phyloP scores from a whole-genome alignment of 768 basidiomycete species.

The Calocera viscosa region DNA sequence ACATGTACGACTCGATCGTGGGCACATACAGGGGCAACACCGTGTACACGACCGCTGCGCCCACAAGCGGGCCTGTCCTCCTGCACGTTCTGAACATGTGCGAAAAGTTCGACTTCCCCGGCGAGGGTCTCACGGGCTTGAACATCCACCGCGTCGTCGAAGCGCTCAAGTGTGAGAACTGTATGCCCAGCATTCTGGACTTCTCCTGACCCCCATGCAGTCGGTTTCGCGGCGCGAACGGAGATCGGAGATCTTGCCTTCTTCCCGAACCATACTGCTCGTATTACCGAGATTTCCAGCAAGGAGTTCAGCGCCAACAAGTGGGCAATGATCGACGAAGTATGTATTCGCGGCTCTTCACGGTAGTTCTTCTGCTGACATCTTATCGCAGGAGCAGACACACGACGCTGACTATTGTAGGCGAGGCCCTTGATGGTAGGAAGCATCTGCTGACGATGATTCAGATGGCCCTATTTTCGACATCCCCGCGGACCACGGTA shows the following conservation, averaged over 20 bases:
- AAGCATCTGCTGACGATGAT: constrained; percentile 60
- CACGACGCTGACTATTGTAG: constrained; percentile 11
- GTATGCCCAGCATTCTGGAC: background rate
- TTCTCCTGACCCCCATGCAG: constrained; percentile 22
- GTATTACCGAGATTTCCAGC: constrained; percentile 52
- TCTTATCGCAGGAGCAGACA: constrained; percentile 5
- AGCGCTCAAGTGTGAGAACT: constrained; percentile 58
- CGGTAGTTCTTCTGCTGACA: constrained; percentile 33
- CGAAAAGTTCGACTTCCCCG: constrained; percentile 51
- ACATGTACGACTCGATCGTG: constrained; percentile 57
- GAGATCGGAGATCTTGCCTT: constrained; percentile 70
- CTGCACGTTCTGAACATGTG: constrained; percentile 84
- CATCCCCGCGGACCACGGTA: constrained; percentile 71
- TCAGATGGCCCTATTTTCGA: constrained; percentile 80
- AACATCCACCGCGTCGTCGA: constrained; percentile 75
- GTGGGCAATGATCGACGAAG: constrained; percentile 10
- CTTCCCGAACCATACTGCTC: constrained; percentile 36
- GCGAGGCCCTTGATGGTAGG: constrained; percentile 33
- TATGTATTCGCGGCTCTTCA: constrained; percentile 66
- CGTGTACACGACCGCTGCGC: constrained; percentile 74
- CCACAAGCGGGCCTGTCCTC: constrained; percentile 71
- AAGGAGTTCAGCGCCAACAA: constrained; percentile 30
- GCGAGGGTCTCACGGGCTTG: constrained; percentile 42
- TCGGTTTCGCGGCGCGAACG: constrained; percentile 64
- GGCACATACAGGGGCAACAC: constrained; percentile 66